Base-by-base conservation (phyloP, 2,329 filamentous ascomycete species). In the Beauveria asiatica region DNA sequence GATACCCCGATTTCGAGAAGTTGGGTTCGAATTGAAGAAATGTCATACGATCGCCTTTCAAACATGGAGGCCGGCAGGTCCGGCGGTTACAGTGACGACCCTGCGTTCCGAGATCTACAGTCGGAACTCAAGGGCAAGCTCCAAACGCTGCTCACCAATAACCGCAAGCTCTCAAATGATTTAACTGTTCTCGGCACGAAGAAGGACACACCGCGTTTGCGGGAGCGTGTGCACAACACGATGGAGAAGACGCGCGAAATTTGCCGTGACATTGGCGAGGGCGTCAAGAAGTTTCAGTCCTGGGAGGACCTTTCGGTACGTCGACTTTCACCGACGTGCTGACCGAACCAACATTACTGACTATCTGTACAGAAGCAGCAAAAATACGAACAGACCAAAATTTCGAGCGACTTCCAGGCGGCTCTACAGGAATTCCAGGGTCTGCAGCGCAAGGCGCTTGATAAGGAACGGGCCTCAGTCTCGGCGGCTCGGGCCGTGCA, bases 341-440 rank as follows among this genome's bases (percentile, higher is more conserved):
- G 10, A 21, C 17, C 37, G 10, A 25, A 49, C 2, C 3, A 49
- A 21, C 23, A 39, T 8, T 30, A 21, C 46, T 45, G 39, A 37
- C 27, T 60, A 23, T 62, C 3, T 11, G n/a, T 25, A 57, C 62
- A 96, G 91, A 90, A 93, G 62, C 89, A 91, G 59, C 94, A 99
- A 79, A 95, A 93, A 75, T 97, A 96, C 78, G 94, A 92, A 23
- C 93, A 97, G 70, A 90, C 93, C 67, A 97, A 97, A 73, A 83
- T 99, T 39, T 93, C 91, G 63, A 89, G 90, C 70, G 92, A 97
- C 72, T 97, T 97, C 78, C 89, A 92, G 70, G 83, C 89, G 41
- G 89, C 90, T 53, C 84, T 97, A 61, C 85, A 87, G 67, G 92
- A 97, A 68, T 99, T 99, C 75, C 93, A 97, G 76, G 82, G 82